These are phyloP conservation scores for Ophiostoma australiae DNA, from an alignment of 2,329 filamentous ascomycete species.

Conservation along the genomic window DNA sequence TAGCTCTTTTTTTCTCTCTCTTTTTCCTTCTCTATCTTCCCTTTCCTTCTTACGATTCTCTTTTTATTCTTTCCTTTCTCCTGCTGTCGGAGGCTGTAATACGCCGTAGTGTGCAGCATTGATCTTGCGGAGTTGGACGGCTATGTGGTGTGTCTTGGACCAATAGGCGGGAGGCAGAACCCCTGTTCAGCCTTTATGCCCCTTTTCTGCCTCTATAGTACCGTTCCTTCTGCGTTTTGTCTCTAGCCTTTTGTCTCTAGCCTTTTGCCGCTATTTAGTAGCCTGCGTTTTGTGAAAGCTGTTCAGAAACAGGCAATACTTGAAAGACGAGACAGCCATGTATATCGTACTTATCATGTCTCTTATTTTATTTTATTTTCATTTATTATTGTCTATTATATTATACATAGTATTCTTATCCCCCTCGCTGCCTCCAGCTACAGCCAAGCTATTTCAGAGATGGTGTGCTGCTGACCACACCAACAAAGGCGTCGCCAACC, in stretches of 20 bases:
- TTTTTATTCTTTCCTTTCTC: neutral
- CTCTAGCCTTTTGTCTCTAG: neutral
- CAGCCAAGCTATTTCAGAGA: neutral
- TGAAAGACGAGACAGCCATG: neutral
- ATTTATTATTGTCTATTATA: neutral
- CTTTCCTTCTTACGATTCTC: neutral
- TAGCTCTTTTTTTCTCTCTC: neutral
- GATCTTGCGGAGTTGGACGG: slow-evolving; percentile 19
- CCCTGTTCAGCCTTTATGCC: slow-evolving; percentile 19
- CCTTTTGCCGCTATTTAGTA: neutral
- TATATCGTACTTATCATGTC: neutral
- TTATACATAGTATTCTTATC: neutral
- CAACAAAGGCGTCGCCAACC: neutral
- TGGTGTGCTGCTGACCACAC: slow-evolving; percentile 8
- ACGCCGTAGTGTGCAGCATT: slow-evolving; percentile 4
- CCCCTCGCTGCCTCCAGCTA: neutral
- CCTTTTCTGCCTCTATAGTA: slow-evolving; percentile 17
- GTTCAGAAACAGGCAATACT: neutral
- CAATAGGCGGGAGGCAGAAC: slow-evolving; percentile 10
- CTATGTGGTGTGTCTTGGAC: slow-evolving; percentile 9
- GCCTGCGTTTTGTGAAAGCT: neutral
- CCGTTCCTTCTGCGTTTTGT: neutral
- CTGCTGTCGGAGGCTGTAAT: neutral
- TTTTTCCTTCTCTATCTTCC: neutral
- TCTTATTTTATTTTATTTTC: neutral